Conservation (phyloP, 441 rosid genomes). For the Populus trichocarpa region DNA sequence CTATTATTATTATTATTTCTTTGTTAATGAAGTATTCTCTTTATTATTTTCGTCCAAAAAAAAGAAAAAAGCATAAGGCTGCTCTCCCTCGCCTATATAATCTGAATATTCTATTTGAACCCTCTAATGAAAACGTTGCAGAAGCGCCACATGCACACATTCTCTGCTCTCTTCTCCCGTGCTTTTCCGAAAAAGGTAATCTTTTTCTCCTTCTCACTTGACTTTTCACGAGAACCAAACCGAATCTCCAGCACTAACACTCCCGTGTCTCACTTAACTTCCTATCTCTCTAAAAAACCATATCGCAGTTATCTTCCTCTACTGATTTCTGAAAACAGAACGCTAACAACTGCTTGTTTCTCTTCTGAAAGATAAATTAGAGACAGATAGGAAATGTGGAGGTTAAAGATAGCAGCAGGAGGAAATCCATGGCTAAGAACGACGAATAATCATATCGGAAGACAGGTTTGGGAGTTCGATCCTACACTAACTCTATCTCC, state of each 20-base stretch:
- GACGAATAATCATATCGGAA: slow-evolving; percentile 59
- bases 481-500: slow-evolving; percentile 54
- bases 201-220: neutral
- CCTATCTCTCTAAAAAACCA: neutral
- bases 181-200: neutral
- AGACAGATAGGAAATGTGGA: slow-evolving; percentile 46
- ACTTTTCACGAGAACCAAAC: neutral
- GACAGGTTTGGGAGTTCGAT: slow-evolving; percentile 84
- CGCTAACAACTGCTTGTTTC: neutral
- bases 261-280: neutral
- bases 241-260: neutral
- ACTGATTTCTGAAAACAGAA: neutral
- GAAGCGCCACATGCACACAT: neutral
- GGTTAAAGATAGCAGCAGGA: slow-evolving; percentile 72
- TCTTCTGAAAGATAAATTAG: neutral
- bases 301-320: neutral
- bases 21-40: too few relatives aligned
- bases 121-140: neutral
- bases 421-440: slow-evolving; percentile 71
- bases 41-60: too few relatives aligned
- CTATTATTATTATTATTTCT: too few relatives aligned
- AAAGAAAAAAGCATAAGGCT: too few relatives aligned
- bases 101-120: too few relatives aligned
- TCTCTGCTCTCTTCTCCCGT: neutral
- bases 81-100: too few relatives aligned